Conservation (phyloP, 805 yeast genomes). For the Starmerella etchellsii region DNA sequence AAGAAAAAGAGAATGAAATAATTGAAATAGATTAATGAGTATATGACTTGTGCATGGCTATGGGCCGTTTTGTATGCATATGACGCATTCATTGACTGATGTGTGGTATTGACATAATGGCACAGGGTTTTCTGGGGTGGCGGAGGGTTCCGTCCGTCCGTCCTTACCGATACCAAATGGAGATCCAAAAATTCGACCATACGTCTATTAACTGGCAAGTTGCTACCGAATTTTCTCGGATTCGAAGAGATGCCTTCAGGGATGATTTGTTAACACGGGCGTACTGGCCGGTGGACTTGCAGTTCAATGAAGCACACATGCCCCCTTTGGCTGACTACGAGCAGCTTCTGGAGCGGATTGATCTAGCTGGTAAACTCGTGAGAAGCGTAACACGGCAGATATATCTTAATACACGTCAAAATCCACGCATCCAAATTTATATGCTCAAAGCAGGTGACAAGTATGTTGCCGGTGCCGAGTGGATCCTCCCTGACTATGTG, state of each 20-base stretch:
- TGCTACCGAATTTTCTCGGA: constrained; percentile 6
- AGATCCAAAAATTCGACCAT: constrained; percentile 1
- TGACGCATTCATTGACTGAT: too few relatives aligned
- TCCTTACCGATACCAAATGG: too few relatives aligned
- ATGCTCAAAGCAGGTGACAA: background rate
- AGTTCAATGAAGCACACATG: background rate
- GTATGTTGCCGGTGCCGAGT: constrained; percentile 5
- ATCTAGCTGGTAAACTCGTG: background rate
- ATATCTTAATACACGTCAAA: background rate
- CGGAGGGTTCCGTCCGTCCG: too few relatives aligned
- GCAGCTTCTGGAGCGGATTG: background rate
- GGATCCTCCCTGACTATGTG: constrained; percentile 7
- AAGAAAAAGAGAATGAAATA: background rate
- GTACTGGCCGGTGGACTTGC: background rate
- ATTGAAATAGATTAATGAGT: background rate
- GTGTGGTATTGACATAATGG: too few relatives aligned
- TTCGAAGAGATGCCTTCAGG: constrained; percentile 8
- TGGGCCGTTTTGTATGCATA: too few relatives aligned
- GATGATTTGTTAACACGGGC: constrained; percentile 3
- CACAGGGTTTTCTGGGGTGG: too few relatives aligned
- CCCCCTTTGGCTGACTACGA: constrained; percentile 11
- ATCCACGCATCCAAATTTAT: constrained; percentile 3
- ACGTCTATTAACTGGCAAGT: background rate
- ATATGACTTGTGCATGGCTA: too few relatives aligned
- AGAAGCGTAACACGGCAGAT: background rate